Conservation (phyloP, 257 asterid genomes). For the Solanum corneliomulleri region DNA sequence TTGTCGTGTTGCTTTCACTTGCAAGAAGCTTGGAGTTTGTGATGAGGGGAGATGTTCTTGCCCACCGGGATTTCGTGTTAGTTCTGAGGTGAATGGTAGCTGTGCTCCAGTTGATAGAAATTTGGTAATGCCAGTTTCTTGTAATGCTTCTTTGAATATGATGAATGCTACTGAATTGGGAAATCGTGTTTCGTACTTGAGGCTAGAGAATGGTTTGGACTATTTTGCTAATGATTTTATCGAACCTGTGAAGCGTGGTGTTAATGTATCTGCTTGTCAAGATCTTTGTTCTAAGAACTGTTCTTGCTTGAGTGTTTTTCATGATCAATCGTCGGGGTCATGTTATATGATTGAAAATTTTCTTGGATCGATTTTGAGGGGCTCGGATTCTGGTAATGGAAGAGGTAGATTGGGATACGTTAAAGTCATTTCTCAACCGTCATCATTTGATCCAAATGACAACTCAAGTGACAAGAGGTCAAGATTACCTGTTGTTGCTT, state of each 20-base stretch:
- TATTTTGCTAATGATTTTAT: conserved; percentile 56
- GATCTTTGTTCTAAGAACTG: conserved; percentile 52
- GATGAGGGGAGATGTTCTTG: neutral
- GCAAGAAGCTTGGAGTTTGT: conserved; percentile 2
- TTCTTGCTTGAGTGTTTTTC: conserved; percentile 55
- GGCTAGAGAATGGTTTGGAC: conserved; percentile 37
- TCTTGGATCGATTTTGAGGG: conserved; percentile 45
- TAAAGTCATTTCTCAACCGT: conserved; percentile 15
- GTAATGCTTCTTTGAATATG: neutral
- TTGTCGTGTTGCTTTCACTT: conserved; percentile 1
- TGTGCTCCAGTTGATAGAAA: neutral
- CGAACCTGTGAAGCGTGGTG: conserved; percentile 21
- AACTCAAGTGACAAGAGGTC: neutral
- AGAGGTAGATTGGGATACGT: conserved; percentile 33
- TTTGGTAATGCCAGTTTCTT: neutral
- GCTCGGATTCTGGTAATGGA: neutral
- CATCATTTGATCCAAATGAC: conserved; percentile 1
- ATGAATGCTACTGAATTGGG: neutral
- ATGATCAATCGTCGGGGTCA: conserved; percentile 40
- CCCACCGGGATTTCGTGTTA: neutral
- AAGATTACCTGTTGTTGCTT: conserved; percentile 29
- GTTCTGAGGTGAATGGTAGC: neutral
- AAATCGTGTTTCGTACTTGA: conserved; percentile 23
- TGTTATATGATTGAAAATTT: conserved; percentile 38
- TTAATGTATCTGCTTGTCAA: conserved; percentile 38